phyloP scores from a whole-genome alignment of 2,329 filamentous ascomycete species.

The Talaromyces islandicus region DNA sequence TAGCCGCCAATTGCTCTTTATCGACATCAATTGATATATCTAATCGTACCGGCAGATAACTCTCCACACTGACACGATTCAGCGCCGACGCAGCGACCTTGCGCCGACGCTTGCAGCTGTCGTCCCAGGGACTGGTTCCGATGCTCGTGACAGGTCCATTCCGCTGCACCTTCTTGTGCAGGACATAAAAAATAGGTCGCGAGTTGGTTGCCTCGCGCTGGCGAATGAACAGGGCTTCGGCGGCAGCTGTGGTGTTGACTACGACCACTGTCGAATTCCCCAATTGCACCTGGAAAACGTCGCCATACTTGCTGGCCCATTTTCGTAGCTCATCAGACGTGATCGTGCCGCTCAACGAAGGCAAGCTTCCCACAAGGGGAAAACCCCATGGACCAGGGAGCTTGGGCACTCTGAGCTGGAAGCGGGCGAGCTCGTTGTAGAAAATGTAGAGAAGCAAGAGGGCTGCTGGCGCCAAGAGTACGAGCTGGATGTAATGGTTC shows the following conservation, averaged over 20 bases:
- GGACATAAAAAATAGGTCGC: slow-evolving; percentile 40
- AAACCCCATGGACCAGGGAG: neutral
- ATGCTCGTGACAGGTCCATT: slow-evolving; percentile 4
- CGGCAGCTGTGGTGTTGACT: slow-evolving; percentile 37
- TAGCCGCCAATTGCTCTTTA: neutral
- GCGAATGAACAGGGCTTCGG: slow-evolving; percentile 36
- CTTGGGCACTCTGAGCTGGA: neutral
- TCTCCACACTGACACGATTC: slow-evolving; percentile 7
- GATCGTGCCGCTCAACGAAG: neutral
- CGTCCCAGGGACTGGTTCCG: slow-evolving; percentile 7
- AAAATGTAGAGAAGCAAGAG: neutral
- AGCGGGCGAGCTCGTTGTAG: neutral
- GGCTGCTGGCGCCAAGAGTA: neutral
- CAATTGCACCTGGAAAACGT: slow-evolving; percentile 41
- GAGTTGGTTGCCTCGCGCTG: slow-evolving; percentile 37
- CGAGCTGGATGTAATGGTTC: neutral
- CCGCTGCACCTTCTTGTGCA: slow-evolving; percentile 30
- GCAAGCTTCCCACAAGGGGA: neutral
- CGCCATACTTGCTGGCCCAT: slow-evolving; percentile 35
- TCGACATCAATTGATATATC: neutral
- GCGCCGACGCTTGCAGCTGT: slow-evolving; percentile 7
- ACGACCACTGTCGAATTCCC: slow-evolving; percentile 40
- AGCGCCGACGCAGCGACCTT: slow-evolving; percentile 7
- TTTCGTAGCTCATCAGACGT: neutral
- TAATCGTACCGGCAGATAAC: slow-evolving; percentile 2